Conservation (phyloP, 2,329 filamentous ascomycete genomes). For the Alternaria consortialis region DNA sequence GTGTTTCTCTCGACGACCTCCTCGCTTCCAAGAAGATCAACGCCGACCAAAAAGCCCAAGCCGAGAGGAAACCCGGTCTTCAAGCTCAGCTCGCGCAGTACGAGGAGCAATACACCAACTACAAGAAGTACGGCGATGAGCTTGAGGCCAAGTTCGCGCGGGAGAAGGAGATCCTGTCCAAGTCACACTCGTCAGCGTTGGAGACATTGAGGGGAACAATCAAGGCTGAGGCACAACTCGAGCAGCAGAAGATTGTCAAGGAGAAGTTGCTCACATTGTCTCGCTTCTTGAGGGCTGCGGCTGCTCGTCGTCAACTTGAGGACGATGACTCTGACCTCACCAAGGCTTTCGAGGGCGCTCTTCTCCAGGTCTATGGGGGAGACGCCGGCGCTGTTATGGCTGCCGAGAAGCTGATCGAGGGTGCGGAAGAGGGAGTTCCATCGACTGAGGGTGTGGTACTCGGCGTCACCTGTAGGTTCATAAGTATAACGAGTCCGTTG, state of each 20-base stretch:
- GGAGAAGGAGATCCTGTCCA: slow-evolving; percentile 65
- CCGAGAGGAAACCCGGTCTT: slow-evolving; percentile 78
- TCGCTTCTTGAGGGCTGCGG: slow-evolving; percentile 81
- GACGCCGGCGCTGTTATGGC: slow-evolving; percentile 77
- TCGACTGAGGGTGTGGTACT: slow-evolving; percentile 72
- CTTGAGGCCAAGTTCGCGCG: slow-evolving; percentile 68
- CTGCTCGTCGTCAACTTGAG: slow-evolving; percentile 75
- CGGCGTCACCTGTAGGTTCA: slow-evolving; percentile 73
- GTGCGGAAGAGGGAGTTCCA: slow-evolving; percentile 70
- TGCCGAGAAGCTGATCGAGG: slow-evolving; percentile 80
- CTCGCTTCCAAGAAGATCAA: slow-evolving; percentile 79
- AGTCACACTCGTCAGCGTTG: slow-evolving; percentile 65
- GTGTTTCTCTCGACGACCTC: slow-evolving; percentile 76
- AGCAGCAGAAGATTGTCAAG: slow-evolving; percentile 60
- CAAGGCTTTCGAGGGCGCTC: slow-evolving; percentile 80
- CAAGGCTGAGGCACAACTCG: slow-evolving; percentile 62
- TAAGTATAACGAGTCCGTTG: not conserved
- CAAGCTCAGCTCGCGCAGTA: slow-evolving; percentile 72
- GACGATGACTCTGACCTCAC: slow-evolving; percentile 78
- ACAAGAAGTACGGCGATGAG: slow-evolving; percentile 78
- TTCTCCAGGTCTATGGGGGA: slow-evolving; percentile 80
- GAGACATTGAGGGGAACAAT: slow-evolving; percentile 64
- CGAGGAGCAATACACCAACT: slow-evolving; percentile 77
- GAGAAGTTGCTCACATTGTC: slow-evolving; percentile 75
- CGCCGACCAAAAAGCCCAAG: slow-evolving; percentile 78